Conservation (phyloP, 768 basidiomycete genomes). For the Chlorophyllum brunneum region DNA sequence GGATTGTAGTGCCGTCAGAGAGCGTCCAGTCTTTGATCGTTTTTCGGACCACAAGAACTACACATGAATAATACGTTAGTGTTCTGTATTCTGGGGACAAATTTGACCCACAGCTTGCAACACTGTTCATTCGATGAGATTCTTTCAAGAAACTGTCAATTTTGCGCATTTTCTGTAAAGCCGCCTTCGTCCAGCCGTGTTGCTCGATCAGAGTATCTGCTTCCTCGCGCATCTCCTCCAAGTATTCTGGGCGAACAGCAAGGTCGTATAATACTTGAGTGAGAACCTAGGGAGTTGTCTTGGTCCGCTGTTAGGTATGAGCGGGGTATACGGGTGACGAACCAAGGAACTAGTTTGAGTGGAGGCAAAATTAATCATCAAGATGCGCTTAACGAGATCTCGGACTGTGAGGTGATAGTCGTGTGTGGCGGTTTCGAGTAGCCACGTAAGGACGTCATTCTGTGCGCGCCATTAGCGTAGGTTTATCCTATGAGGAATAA, state of each 20-base stretch:
- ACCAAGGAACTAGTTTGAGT: slow-evolving; percentile 41
- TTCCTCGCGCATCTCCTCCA: slow-evolving; percentile 35
- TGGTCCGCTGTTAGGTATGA: not conserved
- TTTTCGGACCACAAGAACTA: slow-evolving; percentile 30
- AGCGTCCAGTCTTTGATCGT: slow-evolving; percentile 36
- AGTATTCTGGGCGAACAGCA: slow-evolving; percentile 27
- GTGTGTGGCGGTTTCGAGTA: slow-evolving; percentile 22
- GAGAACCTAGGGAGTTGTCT: slow-evolving; percentile 23
- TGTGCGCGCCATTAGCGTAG: not conserved
- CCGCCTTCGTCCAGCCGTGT: slow-evolving; percentile 30
- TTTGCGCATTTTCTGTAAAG: slow-evolving; percentile 33
- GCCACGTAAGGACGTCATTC: slow-evolving; percentile 21
- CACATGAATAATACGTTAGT: not conserved
- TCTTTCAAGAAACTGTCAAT: slow-evolving; percentile 45
- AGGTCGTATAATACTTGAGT: slow-evolving; percentile 31
- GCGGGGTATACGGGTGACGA: not conserved
- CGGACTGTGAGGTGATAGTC: slow-evolving; percentile 22
- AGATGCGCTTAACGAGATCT: slow-evolving; percentile 24
- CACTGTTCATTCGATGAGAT: slow-evolving; percentile 15
- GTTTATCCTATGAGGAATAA: not conserved
- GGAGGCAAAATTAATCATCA: slow-evolving; percentile 36
- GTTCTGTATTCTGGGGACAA: not conserved
- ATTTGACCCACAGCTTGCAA: not conserved
- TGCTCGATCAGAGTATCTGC: slow-evolving; percentile 28
- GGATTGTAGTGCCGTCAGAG: slow-evolving; percentile 33